Base-by-base conservation (phyloP, 768 basidiomycete genomes). In the Boletus tylopilopsis region DNA sequence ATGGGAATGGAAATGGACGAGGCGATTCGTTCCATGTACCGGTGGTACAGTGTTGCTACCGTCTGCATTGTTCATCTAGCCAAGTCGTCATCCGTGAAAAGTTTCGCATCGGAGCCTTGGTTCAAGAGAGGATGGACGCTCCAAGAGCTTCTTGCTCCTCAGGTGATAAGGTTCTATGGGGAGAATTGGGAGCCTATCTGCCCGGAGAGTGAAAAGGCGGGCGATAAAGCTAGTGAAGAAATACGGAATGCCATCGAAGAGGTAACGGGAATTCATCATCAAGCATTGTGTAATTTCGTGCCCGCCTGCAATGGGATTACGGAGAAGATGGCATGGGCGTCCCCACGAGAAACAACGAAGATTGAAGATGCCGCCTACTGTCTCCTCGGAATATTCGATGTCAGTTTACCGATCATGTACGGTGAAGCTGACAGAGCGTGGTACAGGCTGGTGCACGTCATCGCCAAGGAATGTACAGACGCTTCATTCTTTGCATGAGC, bases 401-500 rank as follows among this genome's bases (percentile, higher is more conserved):
- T 64, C 35, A 57, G 49, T 32, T 22, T 54, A 23, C 9, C 56
- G 1, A 58, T 58, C 39, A 45, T 56, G 5, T 58, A 57, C 2
- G 50, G 56, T 36, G 55, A 58, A 15, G 55, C 50, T 13, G 45
- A 47, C 22, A 58, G 57, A 54, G 64, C 64, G 9, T 64, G 67
- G 37, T 44, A 61, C 45, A 49, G 64, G 21, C 42, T 64, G 38
- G 60, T 63, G 61, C 54, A 60, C 39, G 42, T 60, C 35, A 62
- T 62, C 36, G 51, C 54, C 34, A 49, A 49, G 22, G 50, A 50
- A 38, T 63, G 61, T 7, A 54, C 57, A 30, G 58, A 62, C 18
- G 60, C 57, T 61, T 54, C 49, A 8, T 63, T 63, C 40, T 59
- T 62, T 25, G 61, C 51, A 13, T 63, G 61, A 61, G 54, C 61